phyloP scores from a whole-genome alignment of 2,329 filamentous ascomycete species.

The Coleophoma crateriformis region DNA sequence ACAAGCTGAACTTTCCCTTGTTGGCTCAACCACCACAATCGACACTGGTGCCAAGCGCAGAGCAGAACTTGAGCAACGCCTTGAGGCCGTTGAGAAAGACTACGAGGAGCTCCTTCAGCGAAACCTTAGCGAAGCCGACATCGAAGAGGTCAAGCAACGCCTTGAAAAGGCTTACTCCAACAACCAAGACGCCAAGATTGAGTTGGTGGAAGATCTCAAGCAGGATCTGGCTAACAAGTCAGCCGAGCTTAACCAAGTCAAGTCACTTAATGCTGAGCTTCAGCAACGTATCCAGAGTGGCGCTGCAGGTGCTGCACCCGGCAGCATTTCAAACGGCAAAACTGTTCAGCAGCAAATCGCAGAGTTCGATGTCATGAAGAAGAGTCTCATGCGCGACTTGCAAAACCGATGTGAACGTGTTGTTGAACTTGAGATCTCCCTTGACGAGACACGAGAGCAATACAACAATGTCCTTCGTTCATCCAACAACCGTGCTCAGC shows the following conservation, averaged over 20 bases:
- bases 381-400: conserved; percentile 96
- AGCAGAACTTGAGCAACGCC: conserved; percentile 70
- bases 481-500: conserved; percentile 96
- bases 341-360: conserved; percentile 96
- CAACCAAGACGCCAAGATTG: conserved; percentile 66
- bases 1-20: conserved; percentile 84
- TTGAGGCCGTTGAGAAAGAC: conserved; percentile 70
- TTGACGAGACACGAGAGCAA: conserved; percentile 96
- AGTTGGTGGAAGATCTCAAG: conserved; percentile 73
- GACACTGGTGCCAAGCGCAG: conserved; percentile 63
- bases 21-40: conserved; percentile 57
- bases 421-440: conserved; percentile 93
- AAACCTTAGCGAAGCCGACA: conserved; percentile 72
- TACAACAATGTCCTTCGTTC: conserved; percentile 97
- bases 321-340: conserved; percentile 68
- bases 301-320: conserved; percentile 52
- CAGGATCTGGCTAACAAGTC: conserved; percentile 70
- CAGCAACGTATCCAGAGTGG: conserved; percentile 67
- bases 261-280: conserved; percentile 73
- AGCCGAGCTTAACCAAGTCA: conserved; percentile 77
- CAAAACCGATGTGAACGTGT: conserved; percentile 98
- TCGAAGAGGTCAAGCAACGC: conserved; percentile 76
- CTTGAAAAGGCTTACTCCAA: conserved; percentile 72
- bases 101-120: conserved; percentile 79
- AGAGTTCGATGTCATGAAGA: conserved; percentile 99